Evolutionary conservation across 176 grass and related monocot genomes (phyloP).

Genomic region (Stipa capillata): DNA sequence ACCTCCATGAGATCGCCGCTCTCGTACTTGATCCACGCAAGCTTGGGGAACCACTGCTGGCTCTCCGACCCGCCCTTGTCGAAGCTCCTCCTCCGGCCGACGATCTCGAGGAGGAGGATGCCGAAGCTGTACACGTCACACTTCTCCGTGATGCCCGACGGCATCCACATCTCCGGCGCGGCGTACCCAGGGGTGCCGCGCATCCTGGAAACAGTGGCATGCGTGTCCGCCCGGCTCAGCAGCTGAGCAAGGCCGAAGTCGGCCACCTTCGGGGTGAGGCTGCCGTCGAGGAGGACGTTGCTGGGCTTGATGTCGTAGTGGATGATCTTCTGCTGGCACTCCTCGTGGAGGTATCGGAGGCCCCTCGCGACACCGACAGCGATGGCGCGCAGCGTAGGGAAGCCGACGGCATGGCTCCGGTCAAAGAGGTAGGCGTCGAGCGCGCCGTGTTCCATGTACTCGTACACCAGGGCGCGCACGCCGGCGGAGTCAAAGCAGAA

Average conservation of each 20-base stretch:
- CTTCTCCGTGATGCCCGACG: background rate
- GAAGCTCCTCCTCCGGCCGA: background rate
- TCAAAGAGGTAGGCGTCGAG: slow-evolving; percentile 12
- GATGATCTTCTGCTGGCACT: slow-evolving; percentile 32
- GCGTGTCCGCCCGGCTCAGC: background rate
- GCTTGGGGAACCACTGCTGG: background rate
- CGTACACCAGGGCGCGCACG: slow-evolving; percentile 13
- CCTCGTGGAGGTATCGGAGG: slow-evolving; percentile 37
- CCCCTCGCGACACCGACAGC: slow-evolving; percentile 18
- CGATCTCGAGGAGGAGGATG: slow-evolving; percentile 29
- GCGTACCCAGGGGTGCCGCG: slow-evolving; percentile 19
- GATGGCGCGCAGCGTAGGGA: background rate
- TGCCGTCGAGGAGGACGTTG: slow-evolving; percentile 23
- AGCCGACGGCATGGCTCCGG: background rate
- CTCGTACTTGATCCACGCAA: background rate
- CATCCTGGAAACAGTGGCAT: background rate
- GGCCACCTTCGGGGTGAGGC: slow-evolving; percentile 13
- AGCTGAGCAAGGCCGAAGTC: slow-evolving; percentile 34
- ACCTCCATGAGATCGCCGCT: background rate
- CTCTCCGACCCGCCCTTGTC: background rate
- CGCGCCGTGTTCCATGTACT: slow-evolving; percentile 15
- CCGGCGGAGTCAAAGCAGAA: slow-evolving; percentile 13
- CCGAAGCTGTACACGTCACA: slow-evolving; percentile 34
- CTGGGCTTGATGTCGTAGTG: slow-evolving; percentile 39
- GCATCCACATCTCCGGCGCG: slow-evolving; percentile 22